Evolutionary conservation across 2,329 filamentous ascomycete species (phyloP).

Genomic region (Cordyceps pruinosa): DNA sequence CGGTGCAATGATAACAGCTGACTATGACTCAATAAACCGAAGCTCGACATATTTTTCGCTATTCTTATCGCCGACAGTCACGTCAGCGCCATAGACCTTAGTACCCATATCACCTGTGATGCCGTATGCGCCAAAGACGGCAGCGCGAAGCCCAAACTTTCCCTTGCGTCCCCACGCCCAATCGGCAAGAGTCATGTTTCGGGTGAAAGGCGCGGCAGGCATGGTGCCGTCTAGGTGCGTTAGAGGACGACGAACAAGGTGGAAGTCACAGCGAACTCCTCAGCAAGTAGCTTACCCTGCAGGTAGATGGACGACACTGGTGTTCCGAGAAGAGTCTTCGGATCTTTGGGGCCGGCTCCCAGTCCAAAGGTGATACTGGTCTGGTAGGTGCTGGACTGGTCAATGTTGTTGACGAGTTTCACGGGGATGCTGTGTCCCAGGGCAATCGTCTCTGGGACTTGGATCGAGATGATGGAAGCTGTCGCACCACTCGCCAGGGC

Average conservation of each 20-base stretch:
- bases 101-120: background rate
- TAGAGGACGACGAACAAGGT: too few species aligned
- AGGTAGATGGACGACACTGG: constrained; percentile 3
- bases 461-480: background rate
- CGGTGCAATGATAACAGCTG: background rate
- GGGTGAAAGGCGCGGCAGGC: background rate
- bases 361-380: background rate
- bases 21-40: background rate
- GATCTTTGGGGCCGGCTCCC: background rate
- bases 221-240: background rate
- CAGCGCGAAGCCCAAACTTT: background rate
- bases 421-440: background rate
- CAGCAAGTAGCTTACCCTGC: background rate
- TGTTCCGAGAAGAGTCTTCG: background rate
- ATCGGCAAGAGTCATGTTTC: background rate
- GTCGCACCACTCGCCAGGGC: background rate
- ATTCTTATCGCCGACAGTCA: background rate
- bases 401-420: constrained; percentile 7
- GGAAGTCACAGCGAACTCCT: background rate
- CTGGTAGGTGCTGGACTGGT: constrained; percentile 3
- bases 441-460: background rate
- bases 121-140: background rate
- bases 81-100: background rate
- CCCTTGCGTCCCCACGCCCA: background rate
- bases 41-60: constrained; percentile 4